Conservation (phyloP, 202 grass and related monocot genomes). For the Schoenoplectus tabernaemontani region DNA sequence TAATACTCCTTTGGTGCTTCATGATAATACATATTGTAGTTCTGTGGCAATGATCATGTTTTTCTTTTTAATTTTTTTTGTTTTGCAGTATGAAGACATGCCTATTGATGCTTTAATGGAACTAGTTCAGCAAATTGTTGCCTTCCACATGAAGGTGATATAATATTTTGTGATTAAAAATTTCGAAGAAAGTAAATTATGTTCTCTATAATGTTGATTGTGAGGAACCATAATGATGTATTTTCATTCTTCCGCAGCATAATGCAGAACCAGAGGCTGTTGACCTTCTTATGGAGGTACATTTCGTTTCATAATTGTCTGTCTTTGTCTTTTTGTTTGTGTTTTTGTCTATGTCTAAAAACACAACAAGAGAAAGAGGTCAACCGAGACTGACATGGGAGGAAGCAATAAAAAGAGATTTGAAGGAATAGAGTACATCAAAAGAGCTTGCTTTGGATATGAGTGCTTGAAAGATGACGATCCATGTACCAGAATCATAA, state of each 20-base stretch:
- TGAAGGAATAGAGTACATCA: no score
- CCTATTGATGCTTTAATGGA: constrained; percentile 87
- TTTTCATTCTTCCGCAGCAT: constrained; percentile 46
- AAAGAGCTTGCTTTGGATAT: no score
- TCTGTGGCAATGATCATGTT: not conserved
- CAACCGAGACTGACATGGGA: no score
- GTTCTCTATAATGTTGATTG: constrained; percentile 3
- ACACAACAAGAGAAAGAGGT: no score
- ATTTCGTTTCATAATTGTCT: not conserved
- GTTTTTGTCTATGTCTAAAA: no score
- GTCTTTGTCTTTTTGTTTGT: no score
- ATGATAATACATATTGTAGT: not conserved
- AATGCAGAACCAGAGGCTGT: constrained; percentile 98
- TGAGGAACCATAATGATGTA: not conserved
- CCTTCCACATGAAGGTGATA: constrained; percentile 96
- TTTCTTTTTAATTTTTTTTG: no score
- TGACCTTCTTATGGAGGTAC: constrained; percentile 99
- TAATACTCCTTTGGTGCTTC: not conserved
- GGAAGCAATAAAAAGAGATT: no score
- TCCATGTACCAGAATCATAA: no score
- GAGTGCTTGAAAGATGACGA: no score
- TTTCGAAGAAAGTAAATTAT: not conserved
- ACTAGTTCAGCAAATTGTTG: constrained; percentile 95
- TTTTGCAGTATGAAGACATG: constrained; percentile 77
- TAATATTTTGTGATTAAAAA: not conserved